Conservation (phyloP, 2,329 filamentous ascomycete genomes). For the Colletotrichum magnum region DNA sequence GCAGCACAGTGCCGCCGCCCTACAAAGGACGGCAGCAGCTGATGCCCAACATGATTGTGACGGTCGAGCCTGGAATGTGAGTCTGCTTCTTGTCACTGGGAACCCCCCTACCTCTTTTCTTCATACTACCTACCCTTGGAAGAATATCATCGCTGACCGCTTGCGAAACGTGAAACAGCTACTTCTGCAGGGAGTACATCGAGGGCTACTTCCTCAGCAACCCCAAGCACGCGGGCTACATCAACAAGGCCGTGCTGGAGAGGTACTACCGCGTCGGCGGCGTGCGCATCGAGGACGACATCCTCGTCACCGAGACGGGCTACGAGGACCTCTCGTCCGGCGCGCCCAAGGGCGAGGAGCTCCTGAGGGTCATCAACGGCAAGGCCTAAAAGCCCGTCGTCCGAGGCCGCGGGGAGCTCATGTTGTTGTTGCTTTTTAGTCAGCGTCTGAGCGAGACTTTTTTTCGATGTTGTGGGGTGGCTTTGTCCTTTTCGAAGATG, state of each 20-base stretch:
- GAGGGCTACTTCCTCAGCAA: slow-evolving; percentile 76
- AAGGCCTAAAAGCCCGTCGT: background rate
- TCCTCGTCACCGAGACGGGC: slow-evolving; percentile 83
- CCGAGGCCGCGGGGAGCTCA: background rate
- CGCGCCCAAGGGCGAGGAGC: slow-evolving; percentile 81
- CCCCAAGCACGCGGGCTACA: slow-evolving; percentile 71
- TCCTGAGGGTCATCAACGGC: slow-evolving; percentile 73
- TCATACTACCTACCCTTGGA: background rate
- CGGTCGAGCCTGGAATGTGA: slow-evolving; percentile 82
- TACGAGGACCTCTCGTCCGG: slow-evolving; percentile 84
- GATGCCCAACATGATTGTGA: slow-evolving; percentile 77
- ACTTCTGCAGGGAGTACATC: slow-evolving; percentile 82
- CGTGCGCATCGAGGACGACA: slow-evolving; percentile 92
- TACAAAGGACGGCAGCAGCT: slow-evolving; percentile 59
- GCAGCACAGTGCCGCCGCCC: slow-evolving; percentile 44
- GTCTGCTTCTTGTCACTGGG: slow-evolving; percentile 42
- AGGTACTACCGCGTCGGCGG: slow-evolving; percentile 86
- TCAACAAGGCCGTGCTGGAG: slow-evolving; percentile 76
- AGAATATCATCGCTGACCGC: slow-evolving; percentile 7
- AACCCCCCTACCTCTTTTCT: background rate
- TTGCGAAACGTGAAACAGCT: slow-evolving; percentile 58
- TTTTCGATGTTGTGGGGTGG: too few relatives aligned
- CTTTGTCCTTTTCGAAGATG: too few relatives aligned
- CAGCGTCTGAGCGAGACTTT: too few relatives aligned
- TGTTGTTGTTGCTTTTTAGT: too few relatives aligned